phyloP scores from a whole-genome alignment of 2,329 filamentous ascomycete genomes.

The Aspergillus sp. region DNA sequence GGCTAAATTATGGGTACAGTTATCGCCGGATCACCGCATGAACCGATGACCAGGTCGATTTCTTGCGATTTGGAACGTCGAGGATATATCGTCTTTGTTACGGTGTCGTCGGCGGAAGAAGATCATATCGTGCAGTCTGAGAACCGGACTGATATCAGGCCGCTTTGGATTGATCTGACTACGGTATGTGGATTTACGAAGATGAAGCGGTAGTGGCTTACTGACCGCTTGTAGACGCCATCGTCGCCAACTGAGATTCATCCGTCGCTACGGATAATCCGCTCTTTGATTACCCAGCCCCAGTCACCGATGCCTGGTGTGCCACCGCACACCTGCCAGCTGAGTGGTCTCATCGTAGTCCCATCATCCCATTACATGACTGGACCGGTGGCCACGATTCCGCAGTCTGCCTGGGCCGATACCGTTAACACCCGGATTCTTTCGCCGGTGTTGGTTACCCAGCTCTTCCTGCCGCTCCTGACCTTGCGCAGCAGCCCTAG shows the following conservation, averaged over 20 bases:
- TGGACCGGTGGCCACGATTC: conserved; percentile 76
- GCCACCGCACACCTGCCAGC: conserved; percentile 63
- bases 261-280: conserved; percentile 63
- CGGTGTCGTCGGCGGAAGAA: conserved; percentile 77
- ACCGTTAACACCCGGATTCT: conserved; percentile 87
- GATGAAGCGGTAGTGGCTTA: too few relatives aligned
- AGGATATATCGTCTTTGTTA: conserved; percentile 88
- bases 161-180: conserved; percentile 73
- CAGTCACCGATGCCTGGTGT: conserved; percentile 70
- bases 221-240: conserved; percentile 43
- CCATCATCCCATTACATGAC: conserved; percentile 71
- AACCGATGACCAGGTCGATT: conserved; percentile 75
- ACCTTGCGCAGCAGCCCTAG: conserved; percentile 50
- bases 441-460: conserved; percentile 78
- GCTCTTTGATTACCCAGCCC: conserved; percentile 62
- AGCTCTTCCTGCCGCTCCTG: conserved; percentile 77
- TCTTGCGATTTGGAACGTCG: conserved; percentile 79
- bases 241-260: conserved; percentile 49
- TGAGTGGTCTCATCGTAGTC: conserved; percentile 75
- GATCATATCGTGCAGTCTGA: conserved; percentile 69
- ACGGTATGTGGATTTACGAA: conserved; percentile 17
- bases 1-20: conserved; percentile 44
- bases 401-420: conserved; percentile 76
- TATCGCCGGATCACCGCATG: conserved; percentile 76
- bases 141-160: conserved; percentile 70